Base-by-base conservation (phyloP, 306 rosid genomes). In the Crotalaria pallida region DNA sequence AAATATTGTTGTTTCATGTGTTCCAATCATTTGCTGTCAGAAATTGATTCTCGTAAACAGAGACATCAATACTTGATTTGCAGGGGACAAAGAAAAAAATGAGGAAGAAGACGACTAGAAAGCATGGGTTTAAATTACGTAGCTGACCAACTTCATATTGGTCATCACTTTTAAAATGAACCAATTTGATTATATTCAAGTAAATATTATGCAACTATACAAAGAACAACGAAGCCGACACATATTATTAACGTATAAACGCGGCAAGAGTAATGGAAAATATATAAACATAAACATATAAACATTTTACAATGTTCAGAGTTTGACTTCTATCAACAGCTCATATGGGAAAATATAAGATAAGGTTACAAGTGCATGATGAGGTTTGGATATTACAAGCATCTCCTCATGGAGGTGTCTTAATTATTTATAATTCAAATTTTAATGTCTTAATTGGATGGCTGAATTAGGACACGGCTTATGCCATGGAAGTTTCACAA, bases 251-350 rank as follows among this genome's bases (percentile, higher is more conserved):
- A 74, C 79, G 63, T 68, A 65, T 56, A 57, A 65, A 64, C 64
- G 33, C 47, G 44, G 77, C 76, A 48, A 72, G 27, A 76, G 17
- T 41, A 72, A 70, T 75, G 48, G 8, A 29, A 76, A 45, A 58
- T 67, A 58, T 13, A 67, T 13, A 66, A 67, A 74, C 63, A 77
- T 77, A 76, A 45, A 58, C 63, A 58, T 13, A 67, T 13, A 66
- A 67, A 74, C 63, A 77, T 77, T 72, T n/a, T 72, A 67, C 59
- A 67, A 69, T 17, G 3, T 61, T 68, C 58, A 38, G 75, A 65
- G 80, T 88, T 87, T 90, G 94, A 87, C 96, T 90, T 84, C 21
- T 27, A 16, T 26, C 52, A 78, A 84, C 94, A 85, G 91, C 87
- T 87, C 88, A 87, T 82, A 80, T 74, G 78, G 76, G 50, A 69